These are phyloP conservation scores for Cardamine chenopodiifolia DNA, from an alignment of 345 rosid genomes.

Conservation along the genomic window DNA sequence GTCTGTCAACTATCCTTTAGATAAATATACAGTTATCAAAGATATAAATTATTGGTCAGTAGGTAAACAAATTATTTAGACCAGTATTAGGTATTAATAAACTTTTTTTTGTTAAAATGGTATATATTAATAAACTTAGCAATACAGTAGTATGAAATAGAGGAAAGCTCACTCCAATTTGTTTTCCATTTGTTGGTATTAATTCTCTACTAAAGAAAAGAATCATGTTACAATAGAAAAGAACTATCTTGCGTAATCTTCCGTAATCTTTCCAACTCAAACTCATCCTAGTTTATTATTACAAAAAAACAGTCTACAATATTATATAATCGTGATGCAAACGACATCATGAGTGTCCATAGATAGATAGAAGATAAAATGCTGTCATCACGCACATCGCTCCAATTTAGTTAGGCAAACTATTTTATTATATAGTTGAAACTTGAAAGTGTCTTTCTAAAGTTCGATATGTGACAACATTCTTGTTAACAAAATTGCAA, in stretches of 20 bases:
- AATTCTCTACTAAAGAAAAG: no score
- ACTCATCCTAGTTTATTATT: background rate
- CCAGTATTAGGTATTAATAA: background rate
- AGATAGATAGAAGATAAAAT: constrained; percentile 15
- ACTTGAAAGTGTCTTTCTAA: background rate
- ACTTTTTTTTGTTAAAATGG: no score
- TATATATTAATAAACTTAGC: background rate
- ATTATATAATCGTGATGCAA: background rate
- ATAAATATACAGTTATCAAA: no score
- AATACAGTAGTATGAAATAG: background rate
- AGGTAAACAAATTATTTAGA: background rate
- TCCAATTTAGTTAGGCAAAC: constrained; percentile 1
- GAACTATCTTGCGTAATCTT: background rate
- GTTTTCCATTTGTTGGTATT: no score
- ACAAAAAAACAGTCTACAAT: background rate
- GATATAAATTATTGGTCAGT: no score
- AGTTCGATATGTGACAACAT: background rate
- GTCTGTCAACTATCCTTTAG: no score
- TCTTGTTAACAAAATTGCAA: background rate
- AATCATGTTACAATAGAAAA: background rate
- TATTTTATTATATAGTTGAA: background rate
- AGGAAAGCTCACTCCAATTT: no score
- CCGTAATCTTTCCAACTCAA: background rate
- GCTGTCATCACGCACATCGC: background rate
- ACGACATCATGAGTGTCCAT: constrained; percentile 17